A percentile compares a stretch with the other conserved stretches of the same genome.
Evolutionary conservation across 2,329 filamentous ascomycete species (phyloP).

Genomic region (Torrubiellomyces zombiae): DNA sequence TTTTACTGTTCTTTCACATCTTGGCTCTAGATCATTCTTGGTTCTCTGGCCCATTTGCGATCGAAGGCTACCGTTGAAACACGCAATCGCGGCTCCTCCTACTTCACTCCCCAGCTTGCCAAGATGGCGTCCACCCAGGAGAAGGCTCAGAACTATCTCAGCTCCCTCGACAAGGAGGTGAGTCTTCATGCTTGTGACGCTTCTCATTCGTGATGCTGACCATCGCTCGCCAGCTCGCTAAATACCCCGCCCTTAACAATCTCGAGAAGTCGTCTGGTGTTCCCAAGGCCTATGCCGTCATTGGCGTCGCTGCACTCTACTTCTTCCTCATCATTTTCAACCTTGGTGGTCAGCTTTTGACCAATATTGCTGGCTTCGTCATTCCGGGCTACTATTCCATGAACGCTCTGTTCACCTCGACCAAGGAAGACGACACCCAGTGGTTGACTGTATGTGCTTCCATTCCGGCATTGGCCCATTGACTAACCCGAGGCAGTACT

Average conservation of each 20-base stretch:
- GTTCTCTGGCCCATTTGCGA: too few species aligned
- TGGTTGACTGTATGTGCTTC: constrained; percentile 47
- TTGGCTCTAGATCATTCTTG: too few species aligned
- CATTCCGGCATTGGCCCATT: constrained; percentile 1
- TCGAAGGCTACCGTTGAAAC: constrained; percentile 5
- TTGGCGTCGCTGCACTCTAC: constrained; percentile 63
- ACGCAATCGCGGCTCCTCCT: constrained; percentile 5
- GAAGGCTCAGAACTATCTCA: constrained; percentile 59
- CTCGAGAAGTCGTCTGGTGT: constrained; percentile 70
- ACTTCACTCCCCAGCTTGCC: too few species aligned
- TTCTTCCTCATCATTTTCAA: constrained; percentile 90
- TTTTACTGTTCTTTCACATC: too few species aligned
- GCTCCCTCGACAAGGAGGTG: constrained; percentile 72
- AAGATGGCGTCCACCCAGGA: constrained; percentile 62
- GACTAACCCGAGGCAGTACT: constrained; percentile 44
- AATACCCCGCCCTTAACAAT: constrained; percentile 70
- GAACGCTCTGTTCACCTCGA: constrained; percentile 53
- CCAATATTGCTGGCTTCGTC: constrained; percentile 71
- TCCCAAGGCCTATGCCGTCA: constrained; percentile 71
- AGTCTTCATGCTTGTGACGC: constrained; percentile 13
- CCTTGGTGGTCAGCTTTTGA: constrained; percentile 73
- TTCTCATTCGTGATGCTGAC: constrained; percentile 5
- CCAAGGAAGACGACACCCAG: constrained; percentile 67
- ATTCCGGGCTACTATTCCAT: constrained; percentile 77
- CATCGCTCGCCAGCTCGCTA: constrained; percentile 46